A percentile compares a stretch with the other conserved stretches of the same genome.
Conservation (phyloP, 768 basidiomycete species). For the Boletus eberwhitei region DNA sequence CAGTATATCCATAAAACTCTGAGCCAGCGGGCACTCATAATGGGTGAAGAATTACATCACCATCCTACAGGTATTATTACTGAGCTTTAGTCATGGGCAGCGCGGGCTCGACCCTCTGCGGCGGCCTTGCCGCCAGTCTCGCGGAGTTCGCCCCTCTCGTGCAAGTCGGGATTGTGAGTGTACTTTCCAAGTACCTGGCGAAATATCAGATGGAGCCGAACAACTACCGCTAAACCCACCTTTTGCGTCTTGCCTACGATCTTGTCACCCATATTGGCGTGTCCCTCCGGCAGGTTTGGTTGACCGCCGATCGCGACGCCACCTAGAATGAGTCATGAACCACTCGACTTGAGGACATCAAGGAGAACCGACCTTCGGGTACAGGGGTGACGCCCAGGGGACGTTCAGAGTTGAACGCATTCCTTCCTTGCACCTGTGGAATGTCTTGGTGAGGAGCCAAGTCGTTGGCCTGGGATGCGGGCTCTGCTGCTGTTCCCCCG, state of each 20-base stretch:
- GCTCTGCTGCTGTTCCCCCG: background rate
- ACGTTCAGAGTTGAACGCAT: conserved; percentile 32
- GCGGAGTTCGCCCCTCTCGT: conserved; percentile 56
- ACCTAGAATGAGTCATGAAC: conserved; percentile 11
- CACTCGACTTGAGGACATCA: no score
- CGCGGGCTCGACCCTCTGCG: conserved; percentile 37
- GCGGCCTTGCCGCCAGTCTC: conserved; percentile 52
- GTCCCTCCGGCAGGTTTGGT: conserved; percentile 28
- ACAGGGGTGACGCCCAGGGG: conserved; percentile 38
- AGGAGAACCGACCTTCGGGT: conserved; percentile 27
- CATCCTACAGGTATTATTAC: background rate
- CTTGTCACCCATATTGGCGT: conserved; percentile 49
- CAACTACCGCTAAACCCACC: conserved; percentile 27
- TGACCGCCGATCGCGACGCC: conserved; percentile 28
- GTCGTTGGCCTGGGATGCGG: background rate
- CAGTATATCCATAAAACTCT: background rate
- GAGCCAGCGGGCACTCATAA: background rate
- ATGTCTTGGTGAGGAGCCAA: background rate
- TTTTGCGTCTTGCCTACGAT: conserved; percentile 57
- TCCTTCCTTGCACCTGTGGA: conserved; percentile 11
- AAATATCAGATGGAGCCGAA: background rate
- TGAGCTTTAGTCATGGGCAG: conserved; percentile 37
- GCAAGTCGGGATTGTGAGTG: conserved; percentile 44
- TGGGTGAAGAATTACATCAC: background rate
- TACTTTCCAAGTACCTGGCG: conserved; percentile 49